phyloP scores from a whole-genome alignment of 1,284 basidiomycete genomes.

The Afroboletus lepidellus region DNA sequence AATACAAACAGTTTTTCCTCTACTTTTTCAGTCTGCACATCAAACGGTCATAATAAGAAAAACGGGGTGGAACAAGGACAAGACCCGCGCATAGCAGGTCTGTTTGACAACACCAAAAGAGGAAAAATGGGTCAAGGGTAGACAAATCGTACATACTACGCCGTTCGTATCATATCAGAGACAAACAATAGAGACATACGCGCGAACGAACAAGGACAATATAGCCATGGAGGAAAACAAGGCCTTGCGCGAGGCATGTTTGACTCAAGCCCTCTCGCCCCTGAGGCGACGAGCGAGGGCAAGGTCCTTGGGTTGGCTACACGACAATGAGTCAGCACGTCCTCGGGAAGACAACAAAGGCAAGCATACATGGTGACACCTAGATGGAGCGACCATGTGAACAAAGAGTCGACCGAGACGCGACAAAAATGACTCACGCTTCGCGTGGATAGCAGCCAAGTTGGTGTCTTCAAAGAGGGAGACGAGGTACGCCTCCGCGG shows the following conservation, averaged over 20 bases:
- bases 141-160: conserved; percentile 34
- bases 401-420: neutral
- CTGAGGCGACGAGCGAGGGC: conserved; percentile 87
- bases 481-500: conserved; percentile 95
- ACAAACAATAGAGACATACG: conserved; percentile 13
- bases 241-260: neutral
- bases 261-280: conserved; percentile 78
- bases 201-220: conserved; percentile 11
- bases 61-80: conserved; percentile 1
- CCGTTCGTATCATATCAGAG: conserved; percentile 27
- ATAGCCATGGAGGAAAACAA: conserved; percentile 1
- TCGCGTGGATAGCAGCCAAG: conserved; percentile 91
- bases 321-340: conserved; percentile 13
- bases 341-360: neutral
- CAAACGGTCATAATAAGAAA: conserved; percentile 3
- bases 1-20: conserved; percentile 31
- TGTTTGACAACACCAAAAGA: conserved; percentile 10
- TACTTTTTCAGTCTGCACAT: conserved; percentile 17
- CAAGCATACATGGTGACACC: conserved; percentile 70
- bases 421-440: conserved; percentile 50
- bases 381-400: conserved; percentile 14
- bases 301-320: conserved; percentile 81
- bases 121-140: conserved; percentile 1
- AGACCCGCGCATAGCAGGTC: neutral
- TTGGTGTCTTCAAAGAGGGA: conserved; percentile 93